These are phyloP conservation scores for Blastosporella zonata DNA, from an alignment of 1,284 basidiomycete species.

Conservation along the genomic window DNA sequence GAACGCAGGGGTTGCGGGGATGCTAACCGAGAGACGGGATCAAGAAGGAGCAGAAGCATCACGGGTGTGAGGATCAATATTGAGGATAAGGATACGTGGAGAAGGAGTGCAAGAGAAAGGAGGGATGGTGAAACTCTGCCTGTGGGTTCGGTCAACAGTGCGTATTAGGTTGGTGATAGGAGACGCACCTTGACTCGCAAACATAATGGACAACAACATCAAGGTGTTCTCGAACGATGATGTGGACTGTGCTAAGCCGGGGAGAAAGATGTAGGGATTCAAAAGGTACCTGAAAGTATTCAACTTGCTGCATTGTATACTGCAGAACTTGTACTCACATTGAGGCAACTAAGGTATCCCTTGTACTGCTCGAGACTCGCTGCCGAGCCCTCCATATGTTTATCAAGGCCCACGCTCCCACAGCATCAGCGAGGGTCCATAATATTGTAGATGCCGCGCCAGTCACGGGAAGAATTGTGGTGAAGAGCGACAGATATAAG, in stretches of 20 bases:
- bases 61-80: constrained; percentile 67
- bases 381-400: constrained; percentile 65
- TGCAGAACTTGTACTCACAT: constrained; percentile 44
- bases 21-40: constrained; percentile 62
- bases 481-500: constrained; percentile 75
- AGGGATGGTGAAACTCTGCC: constrained; percentile 56
- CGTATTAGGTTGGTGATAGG: not conserved
- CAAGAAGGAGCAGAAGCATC: constrained; percentile 59
- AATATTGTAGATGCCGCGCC: constrained; percentile 48
- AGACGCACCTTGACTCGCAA: constrained; percentile 62
- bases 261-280: constrained; percentile 84
- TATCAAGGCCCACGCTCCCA: constrained; percentile 66
- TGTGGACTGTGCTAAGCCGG: constrained; percentile 78
- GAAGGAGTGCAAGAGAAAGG: constrained; percentile 63
- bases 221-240: constrained; percentile 77
- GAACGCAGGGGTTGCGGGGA: constrained; percentile 47
- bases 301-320: not conserved
- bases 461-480: constrained; percentile 59
- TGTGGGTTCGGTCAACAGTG: constrained; percentile 26
- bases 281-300: constrained; percentile 65
- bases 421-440: constrained; percentile 71
- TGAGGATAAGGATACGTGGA: constrained; percentile 73
- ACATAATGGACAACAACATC: constrained; percentile 66
- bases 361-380: constrained; percentile 39
- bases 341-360: constrained; percentile 58